Base-by-base conservation (phyloP, 352 stramenopile genomes). In the Phytophthora idaei region DNA sequence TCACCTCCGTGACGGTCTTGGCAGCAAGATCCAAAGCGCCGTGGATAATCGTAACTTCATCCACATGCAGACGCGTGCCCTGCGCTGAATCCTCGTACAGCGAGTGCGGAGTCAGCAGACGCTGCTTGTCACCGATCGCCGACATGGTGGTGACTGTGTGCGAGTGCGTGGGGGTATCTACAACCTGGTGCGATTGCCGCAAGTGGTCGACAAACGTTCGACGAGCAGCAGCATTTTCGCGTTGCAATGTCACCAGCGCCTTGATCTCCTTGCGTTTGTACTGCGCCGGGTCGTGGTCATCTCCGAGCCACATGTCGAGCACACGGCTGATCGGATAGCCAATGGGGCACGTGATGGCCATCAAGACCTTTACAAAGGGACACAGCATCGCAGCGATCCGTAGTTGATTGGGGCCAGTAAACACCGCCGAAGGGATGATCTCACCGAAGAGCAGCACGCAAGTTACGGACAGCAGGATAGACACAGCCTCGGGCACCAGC, bases 381-480 rank as follows among this genome's bases (percentile, higher is more conserved):
- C 87, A 84, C 45, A 98, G 68, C 57, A 71, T 70, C 6, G 89
- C 74, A 5, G 93, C 95, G 28, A 99, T 95, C 7, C 68, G 58
- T 4, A 99, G 77, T 72, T 99, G 95, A 68, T 96, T 86, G 6
- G 93, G 94, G 0, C 96, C 95, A 3, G 95, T 99, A 64, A 99
- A 99, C 6, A 99, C 73, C 0, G 96, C 96, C 1, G 84, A 97
- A 10, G 96, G 96, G n/a, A 99, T 81, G 62, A 99, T 98, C 68
- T 99, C 97, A 6, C 96, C 96, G 73, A 98, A 99, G 29, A 99
- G 65, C 15, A 99, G 76, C 31, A 99, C 92, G 17, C 97, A 87
- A 0, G 93, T 98, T 2, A 99, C 95, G 5, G 93, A 98, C n/a
- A 99, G 75, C n/a, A 98, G 68, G 65, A 99, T 94, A 11, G 96